A percentile compares a stretch with the other conserved stretches of the same genome.
Evolutionary conservation across 83 land plant species (phyloP).

Genomic region (Larix sibirica): DNA sequence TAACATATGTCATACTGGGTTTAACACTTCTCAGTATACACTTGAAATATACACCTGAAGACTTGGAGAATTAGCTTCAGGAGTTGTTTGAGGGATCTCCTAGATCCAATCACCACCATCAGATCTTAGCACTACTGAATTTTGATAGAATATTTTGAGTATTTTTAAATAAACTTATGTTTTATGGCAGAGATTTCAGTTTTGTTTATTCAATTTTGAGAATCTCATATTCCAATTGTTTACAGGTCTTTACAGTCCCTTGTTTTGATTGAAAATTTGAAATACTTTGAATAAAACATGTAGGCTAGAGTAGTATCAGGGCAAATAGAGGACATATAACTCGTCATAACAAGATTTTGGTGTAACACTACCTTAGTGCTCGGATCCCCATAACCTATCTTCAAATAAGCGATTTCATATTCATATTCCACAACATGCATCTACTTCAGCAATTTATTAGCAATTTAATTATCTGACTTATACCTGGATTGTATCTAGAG

Average conservation of each 20-base stretch:
- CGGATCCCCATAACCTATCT: too few relatives aligned
- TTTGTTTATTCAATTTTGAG: background rate
- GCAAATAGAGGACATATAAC: too few relatives aligned
- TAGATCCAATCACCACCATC: slow-evolving; percentile 14
- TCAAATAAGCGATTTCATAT: too few relatives aligned
- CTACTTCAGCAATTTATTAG: too few relatives aligned
- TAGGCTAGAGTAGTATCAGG: background rate
- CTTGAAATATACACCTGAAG: slow-evolving; percentile 42
- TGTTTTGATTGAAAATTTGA: background rate
- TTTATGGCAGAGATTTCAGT: too few relatives aligned
- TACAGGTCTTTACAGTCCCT: background rate
- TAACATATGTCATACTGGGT: too few relatives aligned
- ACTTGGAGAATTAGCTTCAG: slow-evolving; percentile 31
- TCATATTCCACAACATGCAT: too few relatives aligned
- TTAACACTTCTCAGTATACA: too few relatives aligned
- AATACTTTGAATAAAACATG: background rate
- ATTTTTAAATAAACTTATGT: background rate
- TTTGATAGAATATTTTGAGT: background rate
- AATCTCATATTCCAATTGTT: background rate
- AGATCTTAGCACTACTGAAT: background rate
- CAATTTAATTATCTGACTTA: too few relatives aligned
- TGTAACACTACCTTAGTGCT: too few relatives aligned
- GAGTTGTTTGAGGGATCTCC: slow-evolving; percentile 46
- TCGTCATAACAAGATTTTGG: too few relatives aligned
- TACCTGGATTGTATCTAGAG: too few relatives aligned